Evolutionary conservation across 1,284 basidiomycete species (phyloP), one percentile per base, ranked within the genome.

Genomic region (Apiotrichum siamense): DNA sequence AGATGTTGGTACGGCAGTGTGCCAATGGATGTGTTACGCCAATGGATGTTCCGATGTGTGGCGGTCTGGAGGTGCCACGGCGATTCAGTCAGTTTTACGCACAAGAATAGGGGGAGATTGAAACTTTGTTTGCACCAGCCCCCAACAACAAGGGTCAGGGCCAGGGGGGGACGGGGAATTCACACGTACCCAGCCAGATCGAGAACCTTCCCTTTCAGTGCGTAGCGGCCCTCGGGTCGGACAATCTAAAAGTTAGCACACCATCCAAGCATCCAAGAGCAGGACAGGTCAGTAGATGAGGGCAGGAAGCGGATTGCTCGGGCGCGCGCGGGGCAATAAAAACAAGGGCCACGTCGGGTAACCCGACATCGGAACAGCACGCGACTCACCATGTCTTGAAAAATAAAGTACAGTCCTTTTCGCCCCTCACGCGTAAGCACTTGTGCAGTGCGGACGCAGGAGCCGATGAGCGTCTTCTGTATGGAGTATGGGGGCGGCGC

Each of bases 301-400:
- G n/a, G n/a, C n/a, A n/a, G n/a, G n/a, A n/a, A n/a, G n/a, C n/a
- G n/a, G n/a, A n/a, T n/a, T n/a, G n/a, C n/a, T n/a, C n/a, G n/a
- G n/a, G n/a, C n/a, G n/a, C n/a, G n/a, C n/a, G n/a, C n/a, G n/a
- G n/a, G n/a, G n/a, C n/a, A n/a, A n/a, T n/a, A n/a, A n/a, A n/a
- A n/a, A n/a, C n/a, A n/a, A n/a, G n/a, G n/a, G n/a, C n/a, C n/a
- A n/a, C n/a, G n/a, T n/a, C n/a, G n/a, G n/a, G n/a, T n/a, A 17
- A 17, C 13, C n/a, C 6, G 12, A 7, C 12, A 25, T 5, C 24
- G 9, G 24, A 23, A 18, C 26, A 32, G 20, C 13, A 57, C 55
- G 18, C n/a, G n/a, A n/a, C n/a, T n/a, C 29, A 57, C 55, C 55
- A 57, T 49, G 35, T 57, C 55, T 26, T 57, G 55, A 36, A 57